A percentile compares a stretch with the other conserved stretches of the same genome.
phyloP scores from a whole-genome alignment of 192 early-diverging fungal species.

The Coemansia sp. region DNA sequence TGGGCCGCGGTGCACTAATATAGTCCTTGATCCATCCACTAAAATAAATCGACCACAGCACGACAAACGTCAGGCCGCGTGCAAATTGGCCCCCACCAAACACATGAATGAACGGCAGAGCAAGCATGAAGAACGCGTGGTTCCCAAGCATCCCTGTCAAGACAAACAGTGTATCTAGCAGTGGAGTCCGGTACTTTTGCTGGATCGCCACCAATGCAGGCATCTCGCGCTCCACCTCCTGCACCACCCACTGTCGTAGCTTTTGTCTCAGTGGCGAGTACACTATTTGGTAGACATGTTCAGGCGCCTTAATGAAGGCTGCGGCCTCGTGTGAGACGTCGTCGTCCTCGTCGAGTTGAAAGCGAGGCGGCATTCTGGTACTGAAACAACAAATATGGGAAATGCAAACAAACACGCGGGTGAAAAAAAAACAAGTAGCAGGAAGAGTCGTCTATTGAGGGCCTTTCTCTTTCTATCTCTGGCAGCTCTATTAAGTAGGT shows the following conservation, averaged over 20 bases:
- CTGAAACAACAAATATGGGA: neutral
- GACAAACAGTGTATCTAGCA: constrained; percentile 63
- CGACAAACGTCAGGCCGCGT: constrained; percentile 40
- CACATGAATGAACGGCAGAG: constrained; percentile 77
- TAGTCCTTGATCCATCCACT: constrained; percentile 66
- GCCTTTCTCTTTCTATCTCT: too few relatives aligned
- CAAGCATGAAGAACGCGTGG: constrained; percentile 82
- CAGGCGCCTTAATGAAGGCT: constrained; percentile 23
- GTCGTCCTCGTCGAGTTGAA: constrained; percentile 50
- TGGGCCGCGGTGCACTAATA: constrained; percentile 79
- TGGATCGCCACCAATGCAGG: constrained; percentile 35
- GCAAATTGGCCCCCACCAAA: constrained; percentile 68
- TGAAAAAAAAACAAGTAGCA: too few relatives aligned
- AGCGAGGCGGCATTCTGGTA: constrained; percentile 23
- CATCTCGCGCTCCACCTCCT: constrained; percentile 43
- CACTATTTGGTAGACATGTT: constrained; percentile 32
- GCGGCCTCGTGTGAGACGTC: constrained; percentile 9
- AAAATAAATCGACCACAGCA: constrained; percentile 50
- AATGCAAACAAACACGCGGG: constrained; percentile 2
- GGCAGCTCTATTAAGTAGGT: too few relatives aligned
- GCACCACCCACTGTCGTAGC: constrained; percentile 18
- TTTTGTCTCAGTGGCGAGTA: constrained; percentile 31
- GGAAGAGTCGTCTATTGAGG: too few relatives aligned
- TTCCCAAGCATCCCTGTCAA: constrained; percentile 77
- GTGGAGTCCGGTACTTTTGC: constrained; percentile 16